Conservation (phyloP, 2,329 filamentous ascomycete genomes). For the Diaporthe australafricana region DNA sequence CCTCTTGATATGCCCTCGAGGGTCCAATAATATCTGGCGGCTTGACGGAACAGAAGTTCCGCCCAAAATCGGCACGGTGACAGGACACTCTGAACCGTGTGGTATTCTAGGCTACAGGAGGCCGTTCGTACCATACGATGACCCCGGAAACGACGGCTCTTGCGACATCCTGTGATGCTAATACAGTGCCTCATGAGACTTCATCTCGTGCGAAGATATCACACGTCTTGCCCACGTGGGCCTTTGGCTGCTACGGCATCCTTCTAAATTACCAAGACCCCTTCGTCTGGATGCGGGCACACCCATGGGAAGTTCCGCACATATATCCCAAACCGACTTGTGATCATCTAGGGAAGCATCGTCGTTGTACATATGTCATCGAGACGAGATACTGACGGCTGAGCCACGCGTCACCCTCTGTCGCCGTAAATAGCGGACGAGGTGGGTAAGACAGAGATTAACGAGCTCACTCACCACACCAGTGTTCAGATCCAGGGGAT, state of each 20-base stretch:
- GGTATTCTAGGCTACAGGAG: neutral
- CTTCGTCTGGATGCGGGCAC: neutral
- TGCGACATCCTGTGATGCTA: neutral
- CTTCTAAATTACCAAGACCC: neutral
- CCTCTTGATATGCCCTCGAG: neutral
- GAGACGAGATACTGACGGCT: neutral
- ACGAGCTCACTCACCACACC: constrained; percentile 10
- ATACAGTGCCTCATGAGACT: neutral
- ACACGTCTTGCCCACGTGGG: neutral
- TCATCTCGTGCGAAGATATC: neutral
- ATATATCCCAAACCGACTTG: neutral
- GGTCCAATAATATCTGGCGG: constrained; percentile 6
- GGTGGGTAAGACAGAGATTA: constrained; percentile 32
- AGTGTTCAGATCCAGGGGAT: constrained; percentile 9
- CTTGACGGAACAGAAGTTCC: constrained; percentile 23
- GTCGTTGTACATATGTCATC: neutral
- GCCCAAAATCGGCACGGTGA: neutral
- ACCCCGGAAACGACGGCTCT: neutral
- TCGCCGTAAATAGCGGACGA: neutral
- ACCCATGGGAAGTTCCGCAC: neutral
- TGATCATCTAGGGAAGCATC: neutral
- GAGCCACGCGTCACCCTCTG: neutral
- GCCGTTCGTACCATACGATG: neutral
- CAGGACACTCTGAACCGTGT: neutral
- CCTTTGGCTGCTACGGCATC: neutral